Percentiles rank a stretch among this genome's conserved stretches.
phyloP scores from a whole-genome alignment of 2,329 filamentous ascomycete species.

The Ceratocystiopsis sp. region DNA sequence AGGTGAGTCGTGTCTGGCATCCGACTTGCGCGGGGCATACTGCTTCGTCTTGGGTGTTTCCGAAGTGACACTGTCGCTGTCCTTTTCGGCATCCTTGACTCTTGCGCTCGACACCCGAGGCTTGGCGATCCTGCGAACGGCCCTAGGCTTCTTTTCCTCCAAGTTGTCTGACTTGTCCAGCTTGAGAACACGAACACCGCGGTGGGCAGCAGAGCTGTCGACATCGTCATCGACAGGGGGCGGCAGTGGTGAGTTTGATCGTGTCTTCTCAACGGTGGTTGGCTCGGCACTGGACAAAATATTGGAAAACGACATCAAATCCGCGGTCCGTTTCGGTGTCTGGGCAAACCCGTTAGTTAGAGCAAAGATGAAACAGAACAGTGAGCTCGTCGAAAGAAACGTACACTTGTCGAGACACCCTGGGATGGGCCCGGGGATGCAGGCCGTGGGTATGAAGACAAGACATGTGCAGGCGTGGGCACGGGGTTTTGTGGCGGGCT shows the following conservation, averaged over 20 bases:
- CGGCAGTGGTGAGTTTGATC: slow-evolving; percentile 24
- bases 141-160: slow-evolving; percentile 8
- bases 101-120: slow-evolving; percentile 12
- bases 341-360: slow-evolving; percentile 15
- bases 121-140: slow-evolving; percentile 6
- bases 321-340: slow-evolving; percentile 57
- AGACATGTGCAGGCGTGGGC: slow-evolving; percentile 13
- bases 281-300: slow-evolving; percentile 68
- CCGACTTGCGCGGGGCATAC: slow-evolving; percentile 26
- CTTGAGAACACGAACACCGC: slow-evolving; percentile 5
- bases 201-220: slow-evolving; percentile 1
- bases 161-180: slow-evolving; percentile 10
- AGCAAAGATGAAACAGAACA: no score
- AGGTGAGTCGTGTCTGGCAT: no score
- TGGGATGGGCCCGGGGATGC: slow-evolving; percentile 26
- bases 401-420: slow-evolving; percentile 21
- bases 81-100: slow-evolving; percentile 33
- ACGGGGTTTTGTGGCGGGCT: slow-evolving; percentile 24
- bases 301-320: slow-evolving; percentile 92
- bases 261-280: slow-evolving; percentile 34
- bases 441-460: slow-evolving; percentile 20
- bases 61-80: slow-evolving; percentile 21
- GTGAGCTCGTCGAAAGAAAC: slow-evolving; percentile 1
- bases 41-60: slow-evolving; percentile 21
- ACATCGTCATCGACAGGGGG: slow-evolving; percentile 5